Evolutionary conservation across 2,329 filamentous ascomycete genomes (phyloP), one percentile per base, ranked within the genome.

Genomic region (Balansia obtecta): DNA sequence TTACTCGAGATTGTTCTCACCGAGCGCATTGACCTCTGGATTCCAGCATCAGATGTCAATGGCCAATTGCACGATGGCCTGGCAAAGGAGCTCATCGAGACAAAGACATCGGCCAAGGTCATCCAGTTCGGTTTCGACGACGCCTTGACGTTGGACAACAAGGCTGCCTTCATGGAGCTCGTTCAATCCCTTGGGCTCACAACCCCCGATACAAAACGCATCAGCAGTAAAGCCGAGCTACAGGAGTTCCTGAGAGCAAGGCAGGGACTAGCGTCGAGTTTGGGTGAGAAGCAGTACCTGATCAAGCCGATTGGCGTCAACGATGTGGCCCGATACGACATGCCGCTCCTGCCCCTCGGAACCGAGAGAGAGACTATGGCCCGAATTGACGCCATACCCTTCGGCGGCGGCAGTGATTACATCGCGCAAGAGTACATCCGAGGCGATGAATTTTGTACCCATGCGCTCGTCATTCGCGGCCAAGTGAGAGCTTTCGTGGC

Each of bases 11-110:
- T 88, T 27, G 71, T 88, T 40, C 61, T 71, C 6, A 62, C 66
- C 0, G 83, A 89, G 54, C 69, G 73, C 0, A 74, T 86, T 4
- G 77, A 87, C 50, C 65, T 89, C 3, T 90, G 85, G 85, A 77
- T 89, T 3, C 82, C 79, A 18, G 87, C 84, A 57, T 87, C 84
- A 0, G 82, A 80, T n/a, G 79, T 85, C 9, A 73, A 76, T 1
- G 79, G 76, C 0, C 81, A 80, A 0, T 64, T 83, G 12, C 80
- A 85, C 58, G 85, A 89, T 60, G 84, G 79, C 0, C 64, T 75
- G 37, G 82, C 82, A 1, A 82, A 80, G 54, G 76, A 84, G 51
- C 66, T 73, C 2, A 66, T 87, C 16, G 79, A 85, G 56, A 65
- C 68, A 13, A 68, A 73, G 34, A 82, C 80, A 0, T 55, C 55